These are phyloP conservation scores for Kwoniella europaea DNA, from an alignment of 768 basidiomycete species.

Conservation along the genomic window DNA sequence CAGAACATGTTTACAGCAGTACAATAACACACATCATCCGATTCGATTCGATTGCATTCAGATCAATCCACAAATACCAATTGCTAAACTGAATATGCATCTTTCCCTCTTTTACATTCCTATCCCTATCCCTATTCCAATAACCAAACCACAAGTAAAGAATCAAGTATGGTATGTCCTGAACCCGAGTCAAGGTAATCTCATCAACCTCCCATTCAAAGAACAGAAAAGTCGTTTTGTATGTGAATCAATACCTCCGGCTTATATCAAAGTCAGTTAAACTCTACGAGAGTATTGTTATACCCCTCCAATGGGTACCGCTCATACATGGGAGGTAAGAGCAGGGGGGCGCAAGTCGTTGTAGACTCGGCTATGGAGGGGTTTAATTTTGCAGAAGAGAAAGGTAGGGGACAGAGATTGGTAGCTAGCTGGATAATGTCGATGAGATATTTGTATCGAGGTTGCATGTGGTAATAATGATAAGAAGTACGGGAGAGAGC, in stretches of 20 bases:
- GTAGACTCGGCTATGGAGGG: constrained; percentile 23
- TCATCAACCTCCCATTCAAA: constrained; percentile 34
- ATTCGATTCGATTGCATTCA: no score
- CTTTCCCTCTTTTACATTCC: no score
- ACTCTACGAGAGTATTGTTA: constrained; percentile 10
- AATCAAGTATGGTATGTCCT: constrained; percentile 28
- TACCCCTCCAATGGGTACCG: constrained; percentile 44
- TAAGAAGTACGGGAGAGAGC: no score
- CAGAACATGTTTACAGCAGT: no score
- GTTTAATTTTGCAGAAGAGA: constrained; percentile 1
- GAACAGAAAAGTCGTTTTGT: constrained; percentile 20
- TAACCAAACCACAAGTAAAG: not conserved
- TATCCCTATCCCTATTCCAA: not conserved
- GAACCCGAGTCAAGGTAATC: constrained; percentile 50
- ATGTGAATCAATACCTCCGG: constrained; percentile 34
- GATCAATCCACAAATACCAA: no score
- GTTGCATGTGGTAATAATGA: no score
- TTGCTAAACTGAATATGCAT: no score
- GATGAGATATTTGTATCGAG: no score
- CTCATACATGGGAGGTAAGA: constrained; percentile 26
- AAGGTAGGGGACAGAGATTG: not conserved
- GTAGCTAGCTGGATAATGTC: not conserved
- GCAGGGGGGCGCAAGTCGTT: constrained; percentile 38
- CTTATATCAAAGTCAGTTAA: constrained; percentile 51
- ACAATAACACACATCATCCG: no score